Conservation (phyloP, 306 rosid species). For the Quercus wislizeni region DNA sequence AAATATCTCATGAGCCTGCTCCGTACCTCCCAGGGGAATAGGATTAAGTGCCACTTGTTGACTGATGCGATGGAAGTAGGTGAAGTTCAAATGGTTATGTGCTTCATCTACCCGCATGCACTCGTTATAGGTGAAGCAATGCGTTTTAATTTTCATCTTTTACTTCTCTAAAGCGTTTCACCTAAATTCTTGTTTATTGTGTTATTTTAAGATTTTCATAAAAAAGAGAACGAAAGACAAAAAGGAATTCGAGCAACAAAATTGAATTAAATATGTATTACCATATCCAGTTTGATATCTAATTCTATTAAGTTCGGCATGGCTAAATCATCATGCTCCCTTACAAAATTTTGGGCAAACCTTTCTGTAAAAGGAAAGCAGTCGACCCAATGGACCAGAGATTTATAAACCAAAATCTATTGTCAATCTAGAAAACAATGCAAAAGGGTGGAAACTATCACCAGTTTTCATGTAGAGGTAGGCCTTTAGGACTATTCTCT, state of each 20-base stretch:
- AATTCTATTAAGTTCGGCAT: neutral
- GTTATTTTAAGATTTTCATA: neutral
- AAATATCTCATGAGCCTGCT: too few species aligned
- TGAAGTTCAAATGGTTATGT: too few species aligned
- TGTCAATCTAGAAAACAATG: neutral
- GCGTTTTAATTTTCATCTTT: too few species aligned
- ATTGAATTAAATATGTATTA: neutral
- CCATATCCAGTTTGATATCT: neutral
- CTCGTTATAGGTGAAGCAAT: too few species aligned
- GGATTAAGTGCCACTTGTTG: too few species aligned
- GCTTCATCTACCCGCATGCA: too few species aligned
- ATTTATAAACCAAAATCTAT: slow-evolving; percentile 1
- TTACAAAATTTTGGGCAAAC: slow-evolving; percentile 34
- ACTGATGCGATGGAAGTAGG: too few species aligned
- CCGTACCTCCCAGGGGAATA: too few species aligned
- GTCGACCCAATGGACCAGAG: slow-evolving; percentile 24
- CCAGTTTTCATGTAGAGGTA: slow-evolving; percentile 21
- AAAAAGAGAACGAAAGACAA: neutral
- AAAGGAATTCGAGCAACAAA: neutral
- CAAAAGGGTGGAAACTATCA: slow-evolving; percentile 3
- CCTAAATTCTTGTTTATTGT: neutral
- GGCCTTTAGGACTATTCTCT: slow-evolving; percentile 16
- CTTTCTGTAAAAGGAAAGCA: slow-evolving; percentile 13
- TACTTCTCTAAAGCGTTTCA: too few species aligned
- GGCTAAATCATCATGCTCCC: slow-evolving; percentile 22